Evolutionary conservation across 2,329 filamentous ascomycete species (phyloP).

Genomic region (Aspergillus sergii): DNA sequence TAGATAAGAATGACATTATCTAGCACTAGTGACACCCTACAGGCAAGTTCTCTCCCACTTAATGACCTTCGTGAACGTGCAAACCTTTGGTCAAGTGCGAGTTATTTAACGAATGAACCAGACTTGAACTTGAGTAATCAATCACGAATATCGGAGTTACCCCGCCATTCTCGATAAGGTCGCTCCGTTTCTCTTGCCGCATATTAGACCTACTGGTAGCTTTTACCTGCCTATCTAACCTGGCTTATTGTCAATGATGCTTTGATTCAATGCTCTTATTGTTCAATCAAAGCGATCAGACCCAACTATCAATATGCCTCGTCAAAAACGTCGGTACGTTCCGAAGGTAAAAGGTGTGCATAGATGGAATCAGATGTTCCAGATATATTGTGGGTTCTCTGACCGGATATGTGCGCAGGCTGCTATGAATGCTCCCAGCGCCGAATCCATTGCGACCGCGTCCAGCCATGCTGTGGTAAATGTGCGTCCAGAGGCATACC

Average conservation of each 20-base stretch:
- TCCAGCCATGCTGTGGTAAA: conserved; percentile 13
- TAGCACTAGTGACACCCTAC: background rate
- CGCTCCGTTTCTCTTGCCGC: background rate
- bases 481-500: conserved; percentile 15
- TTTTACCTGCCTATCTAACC: background rate
- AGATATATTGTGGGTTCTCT: background rate
- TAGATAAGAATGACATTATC: background rate
- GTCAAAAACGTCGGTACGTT: conserved; percentile 3
- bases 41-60: background rate
- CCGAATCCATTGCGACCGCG: conserved; percentile 19
- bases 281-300: background rate
- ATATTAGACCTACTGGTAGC: background rate
- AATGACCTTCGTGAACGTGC: background rate
- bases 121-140: background rate
- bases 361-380: background rate
- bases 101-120: background rate
- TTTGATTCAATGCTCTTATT: background rate
- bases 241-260: background rate
- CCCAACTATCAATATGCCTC: background rate
- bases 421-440: conserved; percentile 22
- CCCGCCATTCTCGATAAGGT: background rate
- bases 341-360: conserved; percentile 3
- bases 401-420: conserved; percentile 19
- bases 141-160: background rate
- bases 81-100: background rate